A percentile compares a stretch with the other conserved stretches of the same genome.
phyloP scores from a whole-genome alignment of 176 grass and related monocot species.

The Alloteropsis semialata region DNA sequence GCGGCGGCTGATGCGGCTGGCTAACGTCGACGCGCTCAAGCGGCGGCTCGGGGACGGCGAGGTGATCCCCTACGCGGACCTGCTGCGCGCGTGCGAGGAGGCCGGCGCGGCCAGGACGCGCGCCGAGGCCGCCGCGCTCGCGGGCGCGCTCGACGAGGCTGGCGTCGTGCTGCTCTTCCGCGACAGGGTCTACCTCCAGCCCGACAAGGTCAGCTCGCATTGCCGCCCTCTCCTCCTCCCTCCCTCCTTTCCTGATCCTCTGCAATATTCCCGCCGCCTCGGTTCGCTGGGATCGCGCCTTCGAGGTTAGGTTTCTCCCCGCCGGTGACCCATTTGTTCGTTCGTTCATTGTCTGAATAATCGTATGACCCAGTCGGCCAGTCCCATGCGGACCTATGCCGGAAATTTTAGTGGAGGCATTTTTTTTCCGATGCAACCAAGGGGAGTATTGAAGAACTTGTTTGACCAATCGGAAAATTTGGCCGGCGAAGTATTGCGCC shows the following conservation, averaged over 20 bases:
- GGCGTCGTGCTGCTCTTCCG: conserved; percentile 88
- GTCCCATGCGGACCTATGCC: not conserved
- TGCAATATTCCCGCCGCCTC: not conserved
- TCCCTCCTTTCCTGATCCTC: not conserved
- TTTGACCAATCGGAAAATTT: not conserved
- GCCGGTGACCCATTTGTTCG: not conserved
- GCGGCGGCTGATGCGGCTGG: conserved; percentile 72
- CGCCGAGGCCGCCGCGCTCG: conserved; percentile 70
- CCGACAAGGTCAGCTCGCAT: conserved; percentile 69
- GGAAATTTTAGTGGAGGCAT: not conserved
- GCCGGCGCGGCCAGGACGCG: conserved; percentile 65
- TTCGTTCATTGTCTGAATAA: not conserved
- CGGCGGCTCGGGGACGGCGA: conserved; percentile 62
- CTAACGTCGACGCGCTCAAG: conserved; percentile 85
- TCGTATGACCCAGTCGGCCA: not conserved
- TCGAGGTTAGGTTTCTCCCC: not conserved
- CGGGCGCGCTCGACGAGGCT: conserved; percentile 81
- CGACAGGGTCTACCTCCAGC: conserved; percentile 93
- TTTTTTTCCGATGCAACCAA: conserved; percentile 14
- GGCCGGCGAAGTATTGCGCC: not conserved
- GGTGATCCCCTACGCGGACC: conserved; percentile 69
- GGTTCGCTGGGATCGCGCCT: not conserved
- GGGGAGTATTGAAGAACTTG: not conserved
- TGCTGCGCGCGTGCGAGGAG: conserved; percentile 74
- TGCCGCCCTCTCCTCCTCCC: not conserved